A percentile compares a stretch with the other conserved stretches of the same genome.
These are phyloP conservation scores for Penicillium corylophilum DNA, from an alignment of 2,329 filamentous ascomycete genomes.

Conservation along the genomic window DNA sequence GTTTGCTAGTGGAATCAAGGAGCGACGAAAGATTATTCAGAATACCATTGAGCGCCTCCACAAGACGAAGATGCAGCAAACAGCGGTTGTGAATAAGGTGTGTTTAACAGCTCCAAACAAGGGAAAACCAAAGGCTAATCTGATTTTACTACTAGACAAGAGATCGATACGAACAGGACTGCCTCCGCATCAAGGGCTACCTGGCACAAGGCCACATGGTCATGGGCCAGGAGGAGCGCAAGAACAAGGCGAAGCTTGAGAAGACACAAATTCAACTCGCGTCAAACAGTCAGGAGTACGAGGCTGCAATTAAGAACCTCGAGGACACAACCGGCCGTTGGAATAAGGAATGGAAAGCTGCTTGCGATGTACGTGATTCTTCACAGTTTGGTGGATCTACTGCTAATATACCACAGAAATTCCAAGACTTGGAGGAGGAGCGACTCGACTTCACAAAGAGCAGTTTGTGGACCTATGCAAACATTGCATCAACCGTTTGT, in stretches of 20 bases:
- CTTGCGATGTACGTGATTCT: conserved; percentile 65
- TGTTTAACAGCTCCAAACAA: conserved; percentile 18
- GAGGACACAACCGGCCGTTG: conserved; percentile 94
- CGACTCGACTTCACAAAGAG: conserved; percentile 95
- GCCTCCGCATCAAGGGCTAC: conserved; percentile 96
- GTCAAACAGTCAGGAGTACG: conserved; percentile 87
- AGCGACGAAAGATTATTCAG: conserved; percentile 94
- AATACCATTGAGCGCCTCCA: conserved; percentile 89
- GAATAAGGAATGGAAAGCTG: conserved; percentile 98
- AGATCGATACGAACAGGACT: conserved; percentile 96
- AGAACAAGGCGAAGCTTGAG: conserved; percentile 97
- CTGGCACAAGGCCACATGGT: conserved; percentile 99
- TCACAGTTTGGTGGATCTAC: not conserved
- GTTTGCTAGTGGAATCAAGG: conserved; percentile 93
- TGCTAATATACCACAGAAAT: conserved; percentile 63
- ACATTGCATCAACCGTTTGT: conserved; percentile 94
- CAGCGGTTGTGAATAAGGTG: conserved; percentile 86
- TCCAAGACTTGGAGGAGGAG: conserved; percentile 97
- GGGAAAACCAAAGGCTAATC: not conserved
- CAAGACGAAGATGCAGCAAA: conserved; percentile 91
- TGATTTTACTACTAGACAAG: conserved; percentile 60
- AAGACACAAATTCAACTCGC: conserved; percentile 97
- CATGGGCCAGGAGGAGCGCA: conserved; percentile 98
- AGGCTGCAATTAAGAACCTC: conserved; percentile 84
- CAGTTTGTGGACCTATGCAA: conserved; percentile 96